Base-by-base conservation (phyloP, 345 rosid species). In the Acer yangbiense region DNA sequence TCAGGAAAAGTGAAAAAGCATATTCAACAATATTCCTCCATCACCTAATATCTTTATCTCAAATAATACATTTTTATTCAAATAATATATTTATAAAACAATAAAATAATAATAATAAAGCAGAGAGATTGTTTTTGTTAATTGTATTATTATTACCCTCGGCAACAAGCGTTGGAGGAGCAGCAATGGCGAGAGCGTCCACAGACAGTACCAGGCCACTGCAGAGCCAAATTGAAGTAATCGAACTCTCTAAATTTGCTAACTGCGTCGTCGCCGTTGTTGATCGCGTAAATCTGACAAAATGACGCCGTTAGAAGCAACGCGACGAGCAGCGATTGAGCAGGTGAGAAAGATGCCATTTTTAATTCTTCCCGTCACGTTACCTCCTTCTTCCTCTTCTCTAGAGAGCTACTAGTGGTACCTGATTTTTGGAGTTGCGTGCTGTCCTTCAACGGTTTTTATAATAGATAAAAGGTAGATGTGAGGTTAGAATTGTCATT, bases 171-270 rank as follows among this genome's bases (percentile, higher is more conserved):
- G 80, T 93, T 95, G 74, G 85, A 75, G 82, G 94, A 76, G 88
- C 98, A 95, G 79, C 98, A 95, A 80, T 88, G 88, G 86, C 89
- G 87, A 78, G 97, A 89, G 21, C 83, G 80, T 46, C 75, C 91
- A 82, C 98, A 95, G 73, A 65, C 76, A 39, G 98, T 91, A 82
- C 91, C 97, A 3, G 98, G 97, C 98, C 98, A 95, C 68, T 89
- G 95, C 17, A 95, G 81, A 69, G 95, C 68, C 77, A 95, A 86
- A 69, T 83, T 90, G 84, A 93, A 95, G 88, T 95, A 95, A 83
- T 95, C 98, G 77, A 95, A 95, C 88, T 95, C 98, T 27, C 98
- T 89, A 90, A 77, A 92, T 1, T 69, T 39, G 1, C 71, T 35
- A 32, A 62, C 81, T 76, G 70, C 77, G 27, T 27, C 84, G n/a